Evolutionary conservation across 352 stramenopile species (phyloP).

Genomic region (Pythium insidiosum): DNA sequence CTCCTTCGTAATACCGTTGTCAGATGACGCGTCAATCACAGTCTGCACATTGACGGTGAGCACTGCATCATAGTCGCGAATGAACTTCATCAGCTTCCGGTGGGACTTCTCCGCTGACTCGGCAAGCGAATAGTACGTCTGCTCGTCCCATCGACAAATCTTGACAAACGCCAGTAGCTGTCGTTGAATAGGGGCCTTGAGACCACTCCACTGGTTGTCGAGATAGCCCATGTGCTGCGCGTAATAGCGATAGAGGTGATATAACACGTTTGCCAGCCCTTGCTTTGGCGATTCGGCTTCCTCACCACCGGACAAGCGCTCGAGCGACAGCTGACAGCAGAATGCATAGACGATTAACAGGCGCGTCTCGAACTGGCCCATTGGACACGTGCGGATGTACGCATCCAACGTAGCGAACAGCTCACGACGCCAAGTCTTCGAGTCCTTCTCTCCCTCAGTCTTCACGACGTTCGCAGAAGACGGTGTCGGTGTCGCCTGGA

Average conservation of each 20-base stretch:
- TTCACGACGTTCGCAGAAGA: too few species aligned
- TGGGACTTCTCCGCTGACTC: conserved; percentile 98
- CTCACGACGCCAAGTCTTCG: conserved; percentile 60
- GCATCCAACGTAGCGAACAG: conserved; percentile 88
- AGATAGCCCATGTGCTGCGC: conserved; percentile 83
- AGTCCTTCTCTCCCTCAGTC: conserved; percentile 16
- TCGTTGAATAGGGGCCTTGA: conserved; percentile 93
- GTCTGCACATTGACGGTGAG: conserved; percentile 75
- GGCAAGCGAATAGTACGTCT: conserved; percentile 98
- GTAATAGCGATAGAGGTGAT: conserved; percentile 95
- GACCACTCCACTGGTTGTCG: conserved; percentile 72
- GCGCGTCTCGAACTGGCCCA: conserved; percentile 89
- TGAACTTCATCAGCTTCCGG: conserved; percentile 96
- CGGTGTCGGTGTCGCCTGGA: too few species aligned
- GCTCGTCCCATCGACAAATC: conserved; percentile 98
- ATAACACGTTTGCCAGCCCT: conserved; percentile 84
- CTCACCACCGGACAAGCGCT: conserved; percentile 30
- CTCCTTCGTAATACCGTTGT: conserved; percentile 77
- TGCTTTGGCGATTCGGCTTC: conserved; percentile 19
- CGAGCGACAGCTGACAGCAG: conserved; percentile 77
- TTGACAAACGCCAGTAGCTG: conserved; percentile 98
- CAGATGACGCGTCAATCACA: conserved; percentile 83
- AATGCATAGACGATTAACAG: conserved; percentile 88
- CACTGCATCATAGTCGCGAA: conserved; percentile 89
- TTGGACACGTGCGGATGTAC: conserved; percentile 83